Conservation (phyloP, 257 asterid species). For the Gynochthodes officinalis region DNA sequence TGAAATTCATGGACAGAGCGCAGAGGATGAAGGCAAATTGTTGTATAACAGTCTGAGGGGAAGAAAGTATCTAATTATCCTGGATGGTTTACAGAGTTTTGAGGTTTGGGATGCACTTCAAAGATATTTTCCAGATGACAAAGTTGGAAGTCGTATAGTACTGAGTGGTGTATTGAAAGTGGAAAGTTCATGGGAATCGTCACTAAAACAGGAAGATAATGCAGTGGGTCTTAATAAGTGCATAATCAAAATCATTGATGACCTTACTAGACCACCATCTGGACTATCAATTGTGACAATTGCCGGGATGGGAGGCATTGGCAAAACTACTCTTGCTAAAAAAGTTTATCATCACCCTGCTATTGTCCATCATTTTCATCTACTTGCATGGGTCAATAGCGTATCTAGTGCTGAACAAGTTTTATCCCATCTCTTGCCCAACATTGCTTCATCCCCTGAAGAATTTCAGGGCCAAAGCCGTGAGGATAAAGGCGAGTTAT, state of each 20-base stretch:
- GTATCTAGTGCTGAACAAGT: not conserved
- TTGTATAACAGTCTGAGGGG: too few species aligned
- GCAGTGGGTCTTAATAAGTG: not conserved
- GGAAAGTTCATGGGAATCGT: not conserved
- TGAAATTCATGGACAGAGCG: not conserved
- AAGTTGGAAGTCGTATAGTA: not conserved
- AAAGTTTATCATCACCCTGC: not conserved
- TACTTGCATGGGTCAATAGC: not conserved
- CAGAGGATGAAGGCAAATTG: too few species aligned
- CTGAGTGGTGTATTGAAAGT: not conserved
- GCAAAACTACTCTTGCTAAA: conserved; percentile 1
- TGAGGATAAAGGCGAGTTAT: not conserved
- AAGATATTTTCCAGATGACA: not conserved
- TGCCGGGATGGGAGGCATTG: conserved; percentile 8
- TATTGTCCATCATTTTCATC: not conserved
- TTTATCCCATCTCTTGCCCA: not conserved
- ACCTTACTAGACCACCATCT: not conserved
- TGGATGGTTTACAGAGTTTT: not conserved
- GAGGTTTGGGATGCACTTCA: not conserved
- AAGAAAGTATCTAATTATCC: too few species aligned
- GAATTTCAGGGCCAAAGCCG: not conserved
- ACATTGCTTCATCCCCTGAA: not conserved
- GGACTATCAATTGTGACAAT: not conserved
- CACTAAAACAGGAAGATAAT: not conserved
- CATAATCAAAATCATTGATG: not conserved